These are phyloP conservation scores for Boletellus ananas DNA, from an alignment of 768 basidiomycete species.

Conservation along the genomic window DNA sequence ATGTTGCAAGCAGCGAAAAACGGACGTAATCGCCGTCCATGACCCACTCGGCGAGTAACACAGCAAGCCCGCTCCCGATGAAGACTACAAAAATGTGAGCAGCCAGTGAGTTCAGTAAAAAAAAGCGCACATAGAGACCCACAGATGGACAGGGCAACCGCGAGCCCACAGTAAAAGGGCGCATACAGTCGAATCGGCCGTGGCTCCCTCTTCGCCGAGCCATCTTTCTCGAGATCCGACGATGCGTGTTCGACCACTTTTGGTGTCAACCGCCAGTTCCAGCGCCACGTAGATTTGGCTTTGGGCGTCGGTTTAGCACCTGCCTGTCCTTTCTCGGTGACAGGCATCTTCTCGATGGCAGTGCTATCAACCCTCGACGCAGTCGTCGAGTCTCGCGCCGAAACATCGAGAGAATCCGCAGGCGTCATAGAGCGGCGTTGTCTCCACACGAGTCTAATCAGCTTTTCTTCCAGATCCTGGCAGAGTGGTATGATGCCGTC, in stretches of 20 bases:
- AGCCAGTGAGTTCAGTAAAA: conserved; percentile 3
- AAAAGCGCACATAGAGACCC: conserved; percentile 23
- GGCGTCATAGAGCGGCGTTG: conserved; percentile 33
- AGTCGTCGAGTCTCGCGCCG: conserved; percentile 42
- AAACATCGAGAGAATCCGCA: conserved; percentile 29
- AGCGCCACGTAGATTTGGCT: conserved; percentile 24
- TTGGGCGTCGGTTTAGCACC: not conserved
- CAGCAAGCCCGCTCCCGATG: conserved; percentile 54
- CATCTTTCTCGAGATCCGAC: conserved; percentile 50
- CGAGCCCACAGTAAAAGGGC: conserved; percentile 68
- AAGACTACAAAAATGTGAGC: conserved; percentile 51
- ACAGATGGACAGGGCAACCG: conserved; percentile 62
- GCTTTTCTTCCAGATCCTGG: conserved; percentile 67
- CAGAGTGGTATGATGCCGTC: conserved; percentile 72
- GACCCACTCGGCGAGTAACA: conserved; percentile 63
- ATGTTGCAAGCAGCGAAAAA: conserved; percentile 59
- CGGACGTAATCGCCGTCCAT: conserved; percentile 59
- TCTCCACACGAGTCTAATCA: conserved; percentile 80
- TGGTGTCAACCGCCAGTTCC: conserved; percentile 43
- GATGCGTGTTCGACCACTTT: conserved; percentile 19
- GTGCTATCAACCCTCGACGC: conserved; percentile 50
- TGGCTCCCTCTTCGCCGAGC: conserved; percentile 18
- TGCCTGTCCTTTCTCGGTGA: conserved; percentile 17
- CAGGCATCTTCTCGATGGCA: conserved; percentile 14
- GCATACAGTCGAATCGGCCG: conserved; percentile 65